Evolutionary conservation across 371 early-diverging fungal genomes (phyloP).

Genomic region (Mortierella sp.): DNA sequence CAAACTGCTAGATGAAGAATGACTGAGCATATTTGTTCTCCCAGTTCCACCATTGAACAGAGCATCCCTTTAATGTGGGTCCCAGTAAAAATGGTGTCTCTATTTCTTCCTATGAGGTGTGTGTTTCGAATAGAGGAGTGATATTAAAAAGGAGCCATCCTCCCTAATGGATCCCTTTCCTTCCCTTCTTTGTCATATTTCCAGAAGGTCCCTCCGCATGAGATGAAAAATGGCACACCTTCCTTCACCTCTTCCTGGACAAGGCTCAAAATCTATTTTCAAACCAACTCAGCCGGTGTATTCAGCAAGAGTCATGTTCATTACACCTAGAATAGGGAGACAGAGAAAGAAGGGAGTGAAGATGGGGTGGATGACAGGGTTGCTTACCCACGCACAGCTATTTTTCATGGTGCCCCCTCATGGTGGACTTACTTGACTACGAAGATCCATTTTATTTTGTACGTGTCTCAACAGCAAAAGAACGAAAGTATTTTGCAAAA

Average conservation of each 20-base stretch:
- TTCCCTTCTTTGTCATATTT: no score
- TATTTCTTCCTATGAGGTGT: background rate
- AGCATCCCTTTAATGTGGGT: background rate
- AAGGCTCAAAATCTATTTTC: background rate
- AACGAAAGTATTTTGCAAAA: conserved; percentile 51
- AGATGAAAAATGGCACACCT: background rate
- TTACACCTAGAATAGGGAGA: background rate
- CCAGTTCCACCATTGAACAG: background rate
- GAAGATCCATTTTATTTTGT: background rate
- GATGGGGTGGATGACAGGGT: background rate
- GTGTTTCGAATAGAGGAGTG: background rate
- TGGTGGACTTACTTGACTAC: conserved; percentile 6
- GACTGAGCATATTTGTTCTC: background rate
- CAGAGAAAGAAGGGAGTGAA: background rate
- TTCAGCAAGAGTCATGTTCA: no score
- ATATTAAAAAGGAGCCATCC: conserved; percentile 7
- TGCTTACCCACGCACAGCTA: background rate
- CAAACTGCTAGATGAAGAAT: no score
- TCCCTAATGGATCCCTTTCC: no score
- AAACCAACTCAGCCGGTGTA: background rate
- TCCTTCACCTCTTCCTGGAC: background rate
- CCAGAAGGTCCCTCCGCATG: background rate
- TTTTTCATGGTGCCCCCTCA: background rate
- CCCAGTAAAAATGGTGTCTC: no score
- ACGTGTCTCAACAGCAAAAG: no score